Conservation (phyloP, 805 yeast species). For the Suhomyces vadensis region DNA sequence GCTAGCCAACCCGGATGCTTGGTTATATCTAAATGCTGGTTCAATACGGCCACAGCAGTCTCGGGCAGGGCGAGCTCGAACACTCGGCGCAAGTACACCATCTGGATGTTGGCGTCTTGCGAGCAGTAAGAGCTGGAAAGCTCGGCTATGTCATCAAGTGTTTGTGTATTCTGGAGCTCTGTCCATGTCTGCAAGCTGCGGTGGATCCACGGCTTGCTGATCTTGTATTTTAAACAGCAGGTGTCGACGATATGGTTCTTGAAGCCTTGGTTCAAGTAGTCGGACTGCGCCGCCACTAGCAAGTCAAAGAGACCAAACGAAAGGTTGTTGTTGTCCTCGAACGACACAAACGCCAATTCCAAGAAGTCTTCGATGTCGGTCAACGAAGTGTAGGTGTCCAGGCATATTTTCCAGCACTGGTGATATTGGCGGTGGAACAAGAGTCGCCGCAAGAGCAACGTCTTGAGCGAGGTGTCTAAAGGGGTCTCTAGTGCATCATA, state of each 20-base stretch:
- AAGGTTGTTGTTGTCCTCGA: conserved; percentile 20
- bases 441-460: conserved; percentile 28
- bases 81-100: conserved; percentile 9
- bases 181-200: conserved; percentile 5
- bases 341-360: conserved; percentile 24
- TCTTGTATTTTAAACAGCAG: conserved; percentile 11
- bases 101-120: not conserved
- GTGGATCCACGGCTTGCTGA: conserved; percentile 8
- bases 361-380: conserved; percentile 40
- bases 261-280: conserved; percentile 7
- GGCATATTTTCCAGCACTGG: conserved; percentile 31
- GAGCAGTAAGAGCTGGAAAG: not conserved
- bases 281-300: conserved; percentile 20
- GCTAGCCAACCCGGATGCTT: conserved; percentile 15
- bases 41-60: not conserved
- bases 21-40: conserved; percentile 1
- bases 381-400: conserved; percentile 28
- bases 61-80: not conserved
- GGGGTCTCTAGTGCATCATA: conserved; percentile 17
- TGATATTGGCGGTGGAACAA: conserved; percentile 33
- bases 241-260: conserved; percentile 17
- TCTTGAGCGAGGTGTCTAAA: conserved; percentile 20
- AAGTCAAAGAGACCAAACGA: conserved; percentile 29
- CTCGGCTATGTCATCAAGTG: conserved; percentile 2
- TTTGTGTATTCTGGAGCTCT: conserved; percentile 7